Base-by-base conservation (phyloP, 225 moss, liverwort and hornwort species). In the Asterella californica region DNA sequence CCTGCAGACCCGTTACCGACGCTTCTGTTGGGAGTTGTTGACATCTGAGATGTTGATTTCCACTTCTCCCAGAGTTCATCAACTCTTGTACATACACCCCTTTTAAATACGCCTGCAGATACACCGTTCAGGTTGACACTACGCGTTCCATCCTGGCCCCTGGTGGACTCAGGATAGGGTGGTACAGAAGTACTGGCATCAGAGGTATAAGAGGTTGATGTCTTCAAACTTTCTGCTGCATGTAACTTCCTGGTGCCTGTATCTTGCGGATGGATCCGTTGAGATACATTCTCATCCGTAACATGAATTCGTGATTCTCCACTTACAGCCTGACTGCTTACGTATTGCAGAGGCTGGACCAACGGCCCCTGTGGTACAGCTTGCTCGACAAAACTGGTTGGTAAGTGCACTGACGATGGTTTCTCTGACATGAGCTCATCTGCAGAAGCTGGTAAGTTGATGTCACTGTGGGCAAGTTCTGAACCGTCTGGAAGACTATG, bases 21-120 rank as follows among this genome's bases (percentile, higher is more conserved):
- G 78, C 88, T 45, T 83, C 84, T 83, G 82, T 89, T 89, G 33
- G 55, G 45, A 53, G 63, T 76, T 42, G 48, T 72, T 48, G 76
- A 70, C 14, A 76, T 37, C 22, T 82, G 59, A 76, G 57, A 53
- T 9, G 57, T 7, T 74, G 29, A 49, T 48, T 83, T 90, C 29
- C 81, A 84, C 53, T 86, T 90, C 50, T 89, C 92, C 96, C 96
- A 94, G 1, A 92, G 80, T n/a, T 92, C 91, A 84, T 93, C 91
- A 81, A 75, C 84, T 87, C 90, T 72, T 75, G 65, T 81, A 25
- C 84, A 79, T 19, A 75, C 62, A 75, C 50, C 70, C 79, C 45
- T 82, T 29, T 69, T 86, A 77, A 72, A 81, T 33, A 69, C 50
- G 32, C 74, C 27, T 37, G 42, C 2, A 36, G 52, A 10, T 21